A percentile compares a stretch with the other conserved stretches of the same genome.
Evolutionary conservation across 495 filamentous ascomycete genomes (phyloP).

Genomic region (Pyronema omphalodes): DNA sequence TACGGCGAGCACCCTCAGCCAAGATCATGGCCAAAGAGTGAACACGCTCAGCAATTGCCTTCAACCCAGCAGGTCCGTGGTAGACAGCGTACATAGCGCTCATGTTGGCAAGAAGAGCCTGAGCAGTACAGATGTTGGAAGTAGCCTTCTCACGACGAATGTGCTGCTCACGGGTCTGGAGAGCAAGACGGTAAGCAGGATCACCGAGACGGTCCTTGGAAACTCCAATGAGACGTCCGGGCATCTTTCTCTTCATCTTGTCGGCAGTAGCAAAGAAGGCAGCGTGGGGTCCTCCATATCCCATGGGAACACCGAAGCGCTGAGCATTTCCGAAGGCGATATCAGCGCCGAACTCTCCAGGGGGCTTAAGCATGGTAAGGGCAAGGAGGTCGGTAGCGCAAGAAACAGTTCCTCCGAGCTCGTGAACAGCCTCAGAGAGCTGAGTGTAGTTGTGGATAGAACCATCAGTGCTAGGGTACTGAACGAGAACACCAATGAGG

Average conservation of each 20-base stretch:
- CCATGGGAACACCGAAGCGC: conserved; percentile 82
- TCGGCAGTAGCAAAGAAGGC: conserved; percentile 92
- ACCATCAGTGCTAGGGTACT: conserved; percentile 88
- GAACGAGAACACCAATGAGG: conserved; percentile 76
- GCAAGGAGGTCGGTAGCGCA: conserved; percentile 87
- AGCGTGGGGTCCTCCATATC: conserved; percentile 87
- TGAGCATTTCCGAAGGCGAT: conserved; percentile 96
- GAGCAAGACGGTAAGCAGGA: conserved; percentile 65
- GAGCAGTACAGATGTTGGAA: conserved; percentile 95
- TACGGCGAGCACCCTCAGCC: conserved; percentile 43
- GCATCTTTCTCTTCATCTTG: conserved; percentile 91
- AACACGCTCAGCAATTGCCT: conserved; percentile 62
- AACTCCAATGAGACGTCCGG: conserved; percentile 77
- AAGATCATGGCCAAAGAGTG: conserved; percentile 52
- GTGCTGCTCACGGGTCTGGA: conserved; percentile 94
- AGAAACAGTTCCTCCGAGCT: conserved; percentile 62
- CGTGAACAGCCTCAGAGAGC: conserved; percentile 61
- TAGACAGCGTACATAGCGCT: conserved; percentile 96
- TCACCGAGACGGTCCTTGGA: conserved; percentile 82
- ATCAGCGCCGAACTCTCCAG: conserved; percentile 91
- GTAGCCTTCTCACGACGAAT: conserved; percentile 96
- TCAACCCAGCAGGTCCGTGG: conserved; percentile 74
- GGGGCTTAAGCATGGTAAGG: conserved; percentile 73
- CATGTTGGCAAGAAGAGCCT: conserved; percentile 92
- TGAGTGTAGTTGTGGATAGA: conserved; percentile 54